Evolutionary conservation across 768 basidiomycete genomes (phyloP), one percentile per base, ranked within the genome.

Genomic region (Termitomyces heimii): DNA sequence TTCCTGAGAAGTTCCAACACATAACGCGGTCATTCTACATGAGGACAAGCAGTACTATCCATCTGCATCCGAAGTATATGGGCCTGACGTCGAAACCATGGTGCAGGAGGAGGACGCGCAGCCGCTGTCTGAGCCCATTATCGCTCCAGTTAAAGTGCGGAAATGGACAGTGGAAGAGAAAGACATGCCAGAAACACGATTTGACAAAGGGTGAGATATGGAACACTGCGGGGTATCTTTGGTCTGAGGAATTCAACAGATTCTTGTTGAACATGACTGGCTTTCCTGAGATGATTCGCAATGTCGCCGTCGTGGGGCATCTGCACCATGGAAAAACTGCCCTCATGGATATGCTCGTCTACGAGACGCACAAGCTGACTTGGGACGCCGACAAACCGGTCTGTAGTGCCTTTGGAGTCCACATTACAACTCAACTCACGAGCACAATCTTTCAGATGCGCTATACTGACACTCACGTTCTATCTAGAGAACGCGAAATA

Each of bases 31-130:
- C 20, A 71, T 98, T 44, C 77, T 98, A 45, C 96, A 98, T 65
- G 97, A 98, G 69, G 91, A 99, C 74, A 99, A 99, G 72, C 91
- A 94, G 71, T 98, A 99, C 71, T 99, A 99, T 69, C 92, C 94
- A 14, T 89, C 89, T 14, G 96, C 97, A 1, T 78, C 78, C 55
- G 94, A 98, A 18, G 84, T 95, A 1, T 99, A 99, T 70, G 97
- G 97, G 2, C 77, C 83, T 39, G 97, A 86, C 57, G 97, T 99
- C 31, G 96, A 98, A 73, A 90, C 97, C 1, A 73, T 98, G 63
- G 97, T 99, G 2, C 97, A 98, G 68, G 97, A 99, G 71, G 97
- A 99, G 73, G 97, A 99, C 68, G 85, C 92, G 3, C 97, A 99
- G 69, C 94, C 94, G 14, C 80, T 99, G 20, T 82, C 92, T 2